Evolutionary conservation across 2,329 filamentous ascomycete genomes (phyloP).

Genomic region (Pseudogymnoascus destructans): DNA sequence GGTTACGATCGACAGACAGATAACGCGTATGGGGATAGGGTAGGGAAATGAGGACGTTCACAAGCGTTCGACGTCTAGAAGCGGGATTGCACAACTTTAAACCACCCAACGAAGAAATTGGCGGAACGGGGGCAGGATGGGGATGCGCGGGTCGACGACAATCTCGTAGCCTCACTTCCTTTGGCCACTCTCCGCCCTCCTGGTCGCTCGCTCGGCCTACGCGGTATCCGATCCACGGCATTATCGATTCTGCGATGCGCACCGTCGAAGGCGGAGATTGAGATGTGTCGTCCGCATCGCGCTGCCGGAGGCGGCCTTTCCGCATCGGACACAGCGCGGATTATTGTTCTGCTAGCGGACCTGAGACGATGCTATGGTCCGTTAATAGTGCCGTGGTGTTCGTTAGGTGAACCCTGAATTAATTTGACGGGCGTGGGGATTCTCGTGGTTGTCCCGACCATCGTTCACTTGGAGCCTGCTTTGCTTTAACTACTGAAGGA

Average conservation of each 20-base stretch:
- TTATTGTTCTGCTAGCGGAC: background rate
- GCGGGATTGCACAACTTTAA: conserved; percentile 5
- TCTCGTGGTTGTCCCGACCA: background rate
- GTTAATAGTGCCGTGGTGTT: background rate
- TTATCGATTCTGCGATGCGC: background rate
- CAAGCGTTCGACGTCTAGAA: background rate
- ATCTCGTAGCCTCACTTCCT: background rate
- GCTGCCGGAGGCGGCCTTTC: background rate
- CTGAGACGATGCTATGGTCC: background rate
- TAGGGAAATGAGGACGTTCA: background rate
- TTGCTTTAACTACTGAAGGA: background rate
- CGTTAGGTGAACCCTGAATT: background rate
- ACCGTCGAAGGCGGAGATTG: background rate
- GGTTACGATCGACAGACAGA: too few relatives aligned
- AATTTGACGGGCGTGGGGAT: background rate
- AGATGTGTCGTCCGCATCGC: background rate
- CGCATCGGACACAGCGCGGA: background rate
- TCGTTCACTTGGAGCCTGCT: background rate
- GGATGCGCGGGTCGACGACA: background rate
- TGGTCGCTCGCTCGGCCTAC: background rate
- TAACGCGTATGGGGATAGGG: too few relatives aligned
- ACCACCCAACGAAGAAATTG: background rate
- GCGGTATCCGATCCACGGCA: background rate
- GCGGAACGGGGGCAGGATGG: background rate
- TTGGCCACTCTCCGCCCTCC: background rate